These are phyloP conservation scores for Fibroporia radiculosa DNA, from an alignment of 768 basidiomycete species.

Conservation along the genomic window DNA sequence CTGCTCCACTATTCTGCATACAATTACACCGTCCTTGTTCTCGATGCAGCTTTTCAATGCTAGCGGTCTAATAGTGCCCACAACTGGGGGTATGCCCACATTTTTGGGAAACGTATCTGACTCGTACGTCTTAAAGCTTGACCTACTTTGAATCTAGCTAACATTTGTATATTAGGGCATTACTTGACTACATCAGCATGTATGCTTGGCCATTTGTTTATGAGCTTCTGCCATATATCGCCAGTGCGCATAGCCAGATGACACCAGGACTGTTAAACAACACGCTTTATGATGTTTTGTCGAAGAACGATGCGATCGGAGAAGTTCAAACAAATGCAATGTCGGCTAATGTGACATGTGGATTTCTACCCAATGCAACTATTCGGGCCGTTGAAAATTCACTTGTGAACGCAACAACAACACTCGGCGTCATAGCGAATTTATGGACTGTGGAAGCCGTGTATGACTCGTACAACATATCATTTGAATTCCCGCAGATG, in stretches of 20 bases:
- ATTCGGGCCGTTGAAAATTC: not conserved
- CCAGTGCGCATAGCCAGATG: not conserved
- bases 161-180: not conserved
- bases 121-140: not conserved
- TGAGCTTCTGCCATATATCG: not conserved
- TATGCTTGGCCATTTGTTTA: not conserved
- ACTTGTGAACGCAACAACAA: not conserved
- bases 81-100: not conserved
- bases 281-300: not conserved
- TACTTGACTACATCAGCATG: not conserved
- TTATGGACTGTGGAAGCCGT: not conserved
- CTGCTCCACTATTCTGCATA: not conserved
- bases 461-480: too few species aligned
- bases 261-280: not conserved
- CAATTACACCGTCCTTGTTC: not conserved
- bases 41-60: not conserved
- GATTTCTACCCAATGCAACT: not conserved
- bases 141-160: not conserved
- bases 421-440: not conserved
- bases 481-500: not conserved
- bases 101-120: not conserved
- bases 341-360: not conserved
- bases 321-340: not conserved
- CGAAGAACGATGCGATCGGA: too few species aligned
- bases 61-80: not conserved